Conservation (phyloP, 306 rosid species). For the Castanospermum australe region DNA sequence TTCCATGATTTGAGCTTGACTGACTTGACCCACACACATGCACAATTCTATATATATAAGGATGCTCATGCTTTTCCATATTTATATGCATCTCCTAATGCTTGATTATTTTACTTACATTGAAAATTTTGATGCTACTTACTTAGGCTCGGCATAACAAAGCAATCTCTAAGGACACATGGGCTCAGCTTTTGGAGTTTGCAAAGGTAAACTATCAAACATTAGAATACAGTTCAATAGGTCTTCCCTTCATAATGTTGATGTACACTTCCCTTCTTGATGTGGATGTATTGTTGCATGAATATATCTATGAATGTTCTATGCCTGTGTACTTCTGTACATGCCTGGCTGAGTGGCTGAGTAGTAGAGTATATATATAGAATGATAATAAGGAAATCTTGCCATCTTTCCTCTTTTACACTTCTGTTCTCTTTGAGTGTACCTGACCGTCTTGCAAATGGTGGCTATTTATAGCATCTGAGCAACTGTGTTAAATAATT, state of each 20-base stretch:
- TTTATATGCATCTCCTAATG: not conserved
- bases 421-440: not conserved
- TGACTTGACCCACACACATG: not conserved
- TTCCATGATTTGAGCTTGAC: not conserved
- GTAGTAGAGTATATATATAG: not conserved
- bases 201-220: constrained; percentile 63
- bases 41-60: not conserved
- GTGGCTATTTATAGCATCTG: not conserved
- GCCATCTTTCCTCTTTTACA: not conserved
- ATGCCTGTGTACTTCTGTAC: not conserved
- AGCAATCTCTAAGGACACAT: constrained; percentile 95
- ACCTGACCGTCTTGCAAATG: not conserved
- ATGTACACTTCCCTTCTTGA: not conserved
- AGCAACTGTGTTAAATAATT: not conserved
- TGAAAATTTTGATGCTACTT: constrained; percentile 14
- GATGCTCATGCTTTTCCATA: not conserved
- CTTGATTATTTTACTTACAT: not conserved
- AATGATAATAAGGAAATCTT: not conserved
- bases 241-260: not conserved
- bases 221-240: not conserved
- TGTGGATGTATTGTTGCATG: constrained; percentile 9
- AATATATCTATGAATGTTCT: not conserved
- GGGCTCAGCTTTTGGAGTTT: constrained; percentile 99
- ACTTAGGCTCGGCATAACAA: constrained; percentile 91
- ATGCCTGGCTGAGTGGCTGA: not conserved